Conservation (phyloP, 768 basidiomycete genomes). For the Podaxis mareebaensis region DNA sequence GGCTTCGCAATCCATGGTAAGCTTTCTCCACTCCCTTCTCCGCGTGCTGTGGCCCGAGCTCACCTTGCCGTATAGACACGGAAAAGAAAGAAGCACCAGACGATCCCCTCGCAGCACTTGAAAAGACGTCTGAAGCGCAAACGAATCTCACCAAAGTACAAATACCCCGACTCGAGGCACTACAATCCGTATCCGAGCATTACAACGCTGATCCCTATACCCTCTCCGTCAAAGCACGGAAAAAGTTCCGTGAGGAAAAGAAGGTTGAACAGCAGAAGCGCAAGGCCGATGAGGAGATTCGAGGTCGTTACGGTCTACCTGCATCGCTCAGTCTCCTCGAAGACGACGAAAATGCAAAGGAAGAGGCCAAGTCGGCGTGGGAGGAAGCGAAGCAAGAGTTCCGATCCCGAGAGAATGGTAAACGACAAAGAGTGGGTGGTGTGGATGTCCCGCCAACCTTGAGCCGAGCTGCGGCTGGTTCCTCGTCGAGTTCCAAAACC, state of each 20-base stretch:
- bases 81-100: slow-evolving; percentile 72
- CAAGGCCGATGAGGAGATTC: slow-evolving; percentile 69
- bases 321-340: slow-evolving; percentile 63
- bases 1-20: slow-evolving; percentile 87
- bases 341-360: slow-evolving; percentile 59
- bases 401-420: slow-evolving; percentile 40
- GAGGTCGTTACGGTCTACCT: slow-evolving; percentile 76
- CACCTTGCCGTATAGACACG: slow-evolving; percentile 26
- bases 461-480: slow-evolving; percentile 8
- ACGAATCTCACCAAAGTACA: slow-evolving; percentile 71
- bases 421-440: slow-evolving; percentile 45
- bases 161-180: slow-evolving; percentile 76
- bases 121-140: slow-evolving; percentile 84
- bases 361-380: slow-evolving; percentile 69
- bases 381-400: slow-evolving; percentile 49
- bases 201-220: slow-evolving; percentile 86
- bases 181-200: slow-evolving; percentile 75
- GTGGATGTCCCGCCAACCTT: slow-evolving; percentile 27
- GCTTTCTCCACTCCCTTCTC: slow-evolving; percentile 18
- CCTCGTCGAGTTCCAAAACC: slow-evolving; percentile 18
- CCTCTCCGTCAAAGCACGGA: slow-evolving; percentile 72
- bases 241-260: slow-evolving; percentile 86
- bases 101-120: slow-evolving; percentile 86
- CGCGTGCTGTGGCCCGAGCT: neutral
- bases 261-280: slow-evolving; percentile 71